These are phyloP conservation scores for Candida glucosophila DNA, from an alignment of 1,139 yeast genomes.

Conservation along the genomic window DNA sequence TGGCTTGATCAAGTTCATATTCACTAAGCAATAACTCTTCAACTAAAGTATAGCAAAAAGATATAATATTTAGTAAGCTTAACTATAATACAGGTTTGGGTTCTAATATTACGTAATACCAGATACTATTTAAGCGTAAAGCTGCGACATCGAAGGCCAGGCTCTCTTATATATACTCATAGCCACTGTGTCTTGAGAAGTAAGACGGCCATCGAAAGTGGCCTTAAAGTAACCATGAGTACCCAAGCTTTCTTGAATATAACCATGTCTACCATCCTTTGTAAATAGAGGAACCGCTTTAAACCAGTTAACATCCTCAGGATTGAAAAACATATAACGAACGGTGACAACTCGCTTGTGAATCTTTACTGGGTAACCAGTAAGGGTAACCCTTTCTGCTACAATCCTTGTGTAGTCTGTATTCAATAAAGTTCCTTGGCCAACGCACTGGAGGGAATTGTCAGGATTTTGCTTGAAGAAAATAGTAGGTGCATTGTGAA, in stretches of 20 bases:
- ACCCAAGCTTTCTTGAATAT: slow-evolving; percentile 90
- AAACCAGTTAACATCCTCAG: slow-evolving; percentile 84
- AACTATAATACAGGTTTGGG: background rate
- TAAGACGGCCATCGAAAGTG: slow-evolving; percentile 81
- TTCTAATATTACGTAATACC: background rate
- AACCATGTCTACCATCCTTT: slow-evolving; percentile 86
- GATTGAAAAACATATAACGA: slow-evolving; percentile 94
- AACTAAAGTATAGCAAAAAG: background rate
- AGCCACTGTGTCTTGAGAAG: slow-evolving; percentile 88
- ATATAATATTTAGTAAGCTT: slow-evolving; percentile 1
- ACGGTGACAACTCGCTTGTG: slow-evolving; percentile 88
- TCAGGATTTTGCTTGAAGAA: slow-evolving; percentile 45
- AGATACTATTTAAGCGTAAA: background rate
- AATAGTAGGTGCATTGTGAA: slow-evolving; percentile 75
- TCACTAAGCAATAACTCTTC: slow-evolving; percentile 1
- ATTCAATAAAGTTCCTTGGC: slow-evolving; percentile 84
- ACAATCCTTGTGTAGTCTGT: slow-evolving; percentile 78
- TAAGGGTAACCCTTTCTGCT: slow-evolving; percentile 81
- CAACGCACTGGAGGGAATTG: slow-evolving; percentile 58
- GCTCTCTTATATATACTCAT: slow-evolving; percentile 91
- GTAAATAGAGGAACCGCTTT: slow-evolving; percentile 90
- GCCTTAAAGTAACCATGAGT: slow-evolving; percentile 98
- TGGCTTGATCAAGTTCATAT: slow-evolving; percentile 18
- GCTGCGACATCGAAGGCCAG: slow-evolving; percentile 61
- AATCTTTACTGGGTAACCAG: slow-evolving; percentile 93